These are phyloP conservation scores for Musa balbisiana DNA, from an alignment of 202 grass and related monocot species.

Conservation along the genomic window DNA sequence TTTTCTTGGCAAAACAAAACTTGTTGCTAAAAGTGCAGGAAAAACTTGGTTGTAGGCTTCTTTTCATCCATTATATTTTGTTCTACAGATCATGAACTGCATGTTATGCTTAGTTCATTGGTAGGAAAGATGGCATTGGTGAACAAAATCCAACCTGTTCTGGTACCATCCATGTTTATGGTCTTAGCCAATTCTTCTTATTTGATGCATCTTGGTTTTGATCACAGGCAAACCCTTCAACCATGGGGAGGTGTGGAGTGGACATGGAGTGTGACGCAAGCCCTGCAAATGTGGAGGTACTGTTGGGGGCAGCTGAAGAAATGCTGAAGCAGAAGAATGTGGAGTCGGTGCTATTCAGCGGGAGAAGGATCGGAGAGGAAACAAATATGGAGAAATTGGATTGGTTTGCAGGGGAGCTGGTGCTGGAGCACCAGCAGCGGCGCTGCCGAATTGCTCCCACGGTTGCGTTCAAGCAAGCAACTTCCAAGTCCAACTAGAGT, in stretches of 20 bases:
- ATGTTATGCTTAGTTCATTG: no score
- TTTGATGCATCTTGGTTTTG: neutral
- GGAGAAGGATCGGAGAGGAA: neutral
- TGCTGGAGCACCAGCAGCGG: slow-evolving; percentile 11
- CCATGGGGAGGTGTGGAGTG: slow-evolving; percentile 7
- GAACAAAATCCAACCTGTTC: no score
- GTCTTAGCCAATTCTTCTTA: no score
- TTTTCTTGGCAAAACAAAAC: neutral
- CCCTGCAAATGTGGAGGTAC: slow-evolving; percentile 1
- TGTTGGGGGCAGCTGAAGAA: slow-evolving; percentile 5
- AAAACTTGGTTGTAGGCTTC: no score
- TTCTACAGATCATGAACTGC: neutral
- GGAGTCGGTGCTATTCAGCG: slow-evolving; percentile 1
- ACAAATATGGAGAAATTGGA: slow-evolving; percentile 19
- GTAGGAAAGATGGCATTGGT: no score
- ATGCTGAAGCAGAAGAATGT: slow-evolving; percentile 15
- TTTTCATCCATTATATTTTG: neutral
- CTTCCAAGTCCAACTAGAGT: neutral
- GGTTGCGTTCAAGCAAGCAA: slow-evolving; percentile 8
- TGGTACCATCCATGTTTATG: no score
- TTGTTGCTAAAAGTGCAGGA: no score
- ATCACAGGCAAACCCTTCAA: neutral
- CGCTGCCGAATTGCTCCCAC: slow-evolving; percentile 9
- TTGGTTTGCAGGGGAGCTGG: slow-evolving; percentile 7
- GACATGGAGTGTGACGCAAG: neutral